Conservation (phyloP, 2,329 filamentous ascomycete genomes). For the Colletotrichum theobromicola region DNA sequence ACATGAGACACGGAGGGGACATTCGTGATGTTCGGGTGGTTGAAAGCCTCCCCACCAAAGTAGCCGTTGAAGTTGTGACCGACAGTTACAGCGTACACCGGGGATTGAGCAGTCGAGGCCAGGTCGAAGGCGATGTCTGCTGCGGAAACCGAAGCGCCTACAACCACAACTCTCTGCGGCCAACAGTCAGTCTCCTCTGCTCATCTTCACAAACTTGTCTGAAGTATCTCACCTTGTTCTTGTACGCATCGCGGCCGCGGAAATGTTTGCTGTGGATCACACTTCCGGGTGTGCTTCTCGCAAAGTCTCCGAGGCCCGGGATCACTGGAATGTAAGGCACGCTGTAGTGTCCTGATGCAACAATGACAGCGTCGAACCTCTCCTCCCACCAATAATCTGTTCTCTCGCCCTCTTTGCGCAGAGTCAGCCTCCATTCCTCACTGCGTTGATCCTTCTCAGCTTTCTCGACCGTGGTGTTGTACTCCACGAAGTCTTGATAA, state of each 20-base stretch:
- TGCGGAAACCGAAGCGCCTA: conserved; percentile 69
- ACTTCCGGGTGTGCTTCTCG: conserved; percentile 48
- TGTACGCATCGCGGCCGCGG: conserved; percentile 48
- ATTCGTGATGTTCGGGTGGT: conserved; percentile 54
- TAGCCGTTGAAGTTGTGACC: conserved; percentile 56
- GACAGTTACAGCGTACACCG: conserved; percentile 57
- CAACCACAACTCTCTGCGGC: conserved; percentile 59
- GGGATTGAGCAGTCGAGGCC: conserved; percentile 45
- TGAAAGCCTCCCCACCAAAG: conserved; percentile 64
- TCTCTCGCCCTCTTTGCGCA: conserved; percentile 44
- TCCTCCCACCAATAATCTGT: conserved; percentile 68
- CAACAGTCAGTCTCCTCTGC: accelerated
- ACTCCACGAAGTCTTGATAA: conserved; percentile 57
- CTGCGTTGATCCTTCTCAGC: conserved; percentile 49
- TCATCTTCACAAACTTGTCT: accelerated
- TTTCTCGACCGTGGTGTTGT: conserved; percentile 66
- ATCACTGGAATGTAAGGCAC: conserved; percentile 61
- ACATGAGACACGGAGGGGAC: conserved; percentile 54
- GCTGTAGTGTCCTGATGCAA: conserved; percentile 65
- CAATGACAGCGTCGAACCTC: conserved; percentile 64
- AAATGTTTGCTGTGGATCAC: conserved; percentile 62
- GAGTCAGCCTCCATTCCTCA: conserved; percentile 56
- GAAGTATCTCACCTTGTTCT: conserved; percentile 44
- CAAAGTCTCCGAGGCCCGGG: conserved; percentile 52
- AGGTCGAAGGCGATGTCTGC: conserved; percentile 65